Percentiles rank a stretch among this genome's conserved stretches.
phyloP scores from a whole-genome alignment of 768 basidiomycete genomes.

The Amanita rubescens region DNA sequence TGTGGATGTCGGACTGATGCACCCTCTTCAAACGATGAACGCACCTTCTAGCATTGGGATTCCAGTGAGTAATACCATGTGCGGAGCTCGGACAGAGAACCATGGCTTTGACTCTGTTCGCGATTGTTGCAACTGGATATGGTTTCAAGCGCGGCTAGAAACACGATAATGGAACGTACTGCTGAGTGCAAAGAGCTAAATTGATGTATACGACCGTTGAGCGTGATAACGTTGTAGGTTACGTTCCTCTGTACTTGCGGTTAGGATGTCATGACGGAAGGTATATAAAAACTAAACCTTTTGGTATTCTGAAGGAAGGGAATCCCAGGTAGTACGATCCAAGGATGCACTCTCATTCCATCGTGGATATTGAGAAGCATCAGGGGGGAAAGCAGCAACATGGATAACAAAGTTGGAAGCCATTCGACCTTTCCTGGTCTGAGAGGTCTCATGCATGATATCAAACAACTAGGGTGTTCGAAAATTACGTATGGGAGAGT shows the following conservation, averaged over 20 bases:
- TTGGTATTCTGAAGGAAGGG: slow-evolving; percentile 50
- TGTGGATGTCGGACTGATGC: background rate
- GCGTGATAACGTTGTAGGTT: slow-evolving; percentile 42
- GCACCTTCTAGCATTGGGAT: slow-evolving; percentile 30
- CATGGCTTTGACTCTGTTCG: slow-evolving; percentile 38
- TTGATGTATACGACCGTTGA: slow-evolving; percentile 34
- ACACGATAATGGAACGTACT: slow-evolving; percentile 25
- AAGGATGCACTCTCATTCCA: slow-evolving; percentile 43
- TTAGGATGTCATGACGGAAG: background rate
- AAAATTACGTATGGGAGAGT: background rate
- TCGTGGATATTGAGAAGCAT: slow-evolving; percentile 43
- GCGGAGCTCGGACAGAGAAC: slow-evolving; percentile 43
- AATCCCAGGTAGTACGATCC: slow-evolving; percentile 53
- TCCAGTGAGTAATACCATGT: slow-evolving; percentile 41
- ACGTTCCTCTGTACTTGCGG: slow-evolving; percentile 45
- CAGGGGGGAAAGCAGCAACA: slow-evolving; percentile 50
- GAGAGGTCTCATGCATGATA: slow-evolving; percentile 22
- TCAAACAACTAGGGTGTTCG: slow-evolving; percentile 30
- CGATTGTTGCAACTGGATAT: slow-evolving; percentile 9
- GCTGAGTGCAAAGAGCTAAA: slow-evolving; percentile 44
- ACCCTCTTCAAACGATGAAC: background rate
- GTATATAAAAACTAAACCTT: slow-evolving; percentile 34
- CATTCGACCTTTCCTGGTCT: slow-evolving; percentile 14
- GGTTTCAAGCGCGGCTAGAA: background rate
- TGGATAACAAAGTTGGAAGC: slow-evolving; percentile 46